Base-by-base conservation (phyloP, 306 rosid species). In the Senna siamea region DNA sequence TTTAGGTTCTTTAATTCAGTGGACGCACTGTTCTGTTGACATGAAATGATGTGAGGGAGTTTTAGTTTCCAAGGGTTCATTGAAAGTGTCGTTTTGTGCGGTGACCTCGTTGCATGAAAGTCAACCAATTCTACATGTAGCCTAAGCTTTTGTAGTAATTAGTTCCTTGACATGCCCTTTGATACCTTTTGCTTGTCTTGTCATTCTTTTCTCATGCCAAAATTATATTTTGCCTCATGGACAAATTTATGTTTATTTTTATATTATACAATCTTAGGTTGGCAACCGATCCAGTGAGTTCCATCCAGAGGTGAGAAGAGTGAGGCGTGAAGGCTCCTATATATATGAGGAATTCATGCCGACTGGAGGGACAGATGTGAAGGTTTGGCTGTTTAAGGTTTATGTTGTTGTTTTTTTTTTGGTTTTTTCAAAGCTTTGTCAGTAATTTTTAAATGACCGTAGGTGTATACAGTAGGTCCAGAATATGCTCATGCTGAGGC, bases 401-500 rank as follows among this genome's bases (percentile, higher is more conserved):
- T 74, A 74, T 79, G 44, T 54, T 78, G 70, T 47, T 58, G 40
- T 58, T 59, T 44, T 56, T 44, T 37, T 56, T 53, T 43, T 38
- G 28, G 44, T 51, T 73, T 30, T 38, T 66, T 54, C 30, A 12
- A 20, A n/a, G 17, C 12, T 19, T 53, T 78, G 48, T 48, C 22
- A 35, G 11, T 57, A 64, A 35, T 57, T 78, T 80, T 69, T 52
- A 46, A 74, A 75, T 83, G 62, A 58, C 60, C 83, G 66, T 78
- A 94, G 99, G 99, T 94, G 72, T 94, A 94, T 74, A 94, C 99
- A 2, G 99, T 94, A 64, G 99, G 97, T 61, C 93, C 96, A 51
- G 99, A 94, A 87, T 94, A 94, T 87, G 99, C 99, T 19, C 99
- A 94, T 84, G 99, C 99, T 26, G 99, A 94, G 88, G 99, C 99